A percentile compares a stretch with the other conserved stretches of the same genome.
Evolutionary conservation across 345 rosid species (phyloP).

Genomic region (Murraya paniculata): DNA sequence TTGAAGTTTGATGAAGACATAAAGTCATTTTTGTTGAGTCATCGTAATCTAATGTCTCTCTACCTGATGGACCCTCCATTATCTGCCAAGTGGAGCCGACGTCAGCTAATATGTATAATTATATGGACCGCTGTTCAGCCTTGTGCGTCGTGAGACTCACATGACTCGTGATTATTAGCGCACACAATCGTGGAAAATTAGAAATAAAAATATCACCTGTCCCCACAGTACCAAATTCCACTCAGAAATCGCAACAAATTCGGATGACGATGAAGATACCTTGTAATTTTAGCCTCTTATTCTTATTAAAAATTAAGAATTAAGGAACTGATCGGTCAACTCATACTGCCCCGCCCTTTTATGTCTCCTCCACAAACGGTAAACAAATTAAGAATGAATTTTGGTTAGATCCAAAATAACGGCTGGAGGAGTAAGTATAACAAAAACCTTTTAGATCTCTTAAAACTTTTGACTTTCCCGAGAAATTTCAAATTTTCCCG

Average conservation of each 20-base stretch:
- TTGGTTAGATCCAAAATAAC: conserved; percentile 5
- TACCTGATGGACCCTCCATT: not conserved
- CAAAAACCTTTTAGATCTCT: not conserved
- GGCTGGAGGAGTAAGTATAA: not conserved
- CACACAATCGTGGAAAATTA: not conserved
- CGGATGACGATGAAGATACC: not conserved
- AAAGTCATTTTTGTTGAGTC: too few relatives aligned
- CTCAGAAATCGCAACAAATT: not conserved
- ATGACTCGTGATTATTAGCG: not conserved
- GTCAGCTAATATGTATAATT: too few relatives aligned
- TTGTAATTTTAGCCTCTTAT: not conserved
- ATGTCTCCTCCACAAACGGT: conserved; percentile 2
- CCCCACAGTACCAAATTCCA: too few relatives aligned
- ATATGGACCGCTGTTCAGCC: not conserved
- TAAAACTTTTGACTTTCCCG: not conserved
- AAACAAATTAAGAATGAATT: not conserved
- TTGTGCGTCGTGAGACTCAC: too few relatives aligned
- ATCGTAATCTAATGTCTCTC: too few relatives aligned
- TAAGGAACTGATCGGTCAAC: not conserved
- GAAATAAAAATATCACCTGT: not conserved
- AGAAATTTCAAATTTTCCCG: not conserved
- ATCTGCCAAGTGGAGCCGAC: not conserved
- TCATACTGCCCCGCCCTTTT: not conserved
- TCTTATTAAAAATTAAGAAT: not conserved
- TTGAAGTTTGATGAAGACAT: too few relatives aligned